phyloP scores from a whole-genome alignment of 2,329 filamentous ascomycete species.

The Colletotrichum gloeosporioides region DNA sequence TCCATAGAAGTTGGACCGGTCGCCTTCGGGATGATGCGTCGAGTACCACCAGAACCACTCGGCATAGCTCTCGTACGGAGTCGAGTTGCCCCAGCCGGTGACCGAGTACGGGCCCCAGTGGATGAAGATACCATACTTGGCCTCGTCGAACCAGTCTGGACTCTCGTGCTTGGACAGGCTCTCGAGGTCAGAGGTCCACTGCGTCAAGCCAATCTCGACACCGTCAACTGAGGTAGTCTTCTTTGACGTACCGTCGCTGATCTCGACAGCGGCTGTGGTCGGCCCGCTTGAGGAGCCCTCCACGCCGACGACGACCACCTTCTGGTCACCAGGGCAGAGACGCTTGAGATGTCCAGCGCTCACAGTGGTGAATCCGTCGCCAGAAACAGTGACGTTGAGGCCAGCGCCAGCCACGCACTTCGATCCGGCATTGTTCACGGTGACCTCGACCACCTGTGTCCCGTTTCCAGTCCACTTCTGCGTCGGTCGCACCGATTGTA shows the following conservation, averaged over 20 bases:
- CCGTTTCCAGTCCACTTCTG: conserved; percentile 43
- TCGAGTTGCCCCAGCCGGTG: conserved; percentile 58
- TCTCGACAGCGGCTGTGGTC: conserved; percentile 25
- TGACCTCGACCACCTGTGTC: conserved; percentile 46
- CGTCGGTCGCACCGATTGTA: conserved; percentile 47
- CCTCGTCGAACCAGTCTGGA: conserved; percentile 59
- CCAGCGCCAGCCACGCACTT: conserved; percentile 36
- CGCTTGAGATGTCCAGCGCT: conserved; percentile 42
- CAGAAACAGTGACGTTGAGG: conserved; percentile 33
- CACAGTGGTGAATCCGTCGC: conserved; percentile 46
- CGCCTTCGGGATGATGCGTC: conserved; percentile 11
- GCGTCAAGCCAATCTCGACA: conserved; percentile 37
- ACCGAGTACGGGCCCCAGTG: conserved; percentile 65
- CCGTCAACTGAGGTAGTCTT: conserved; percentile 22
- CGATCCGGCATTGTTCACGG: conserved; percentile 39
- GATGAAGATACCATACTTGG: conserved; percentile 66
- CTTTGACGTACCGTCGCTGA: conserved; percentile 15
- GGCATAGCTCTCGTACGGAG: conserved; percentile 44
- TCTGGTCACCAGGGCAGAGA: conserved; percentile 49
- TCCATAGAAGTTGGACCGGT: conserved; percentile 38
- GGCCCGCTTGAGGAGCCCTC: conserved; percentile 29
- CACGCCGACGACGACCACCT: conserved; percentile 40
- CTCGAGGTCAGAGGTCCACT: conserved; percentile 37
- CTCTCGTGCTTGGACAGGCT: conserved; percentile 44
- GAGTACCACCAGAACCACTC: conserved; percentile 58